Conservation (phyloP, 306 rosid species). For the Boehmeria nivea region DNA sequence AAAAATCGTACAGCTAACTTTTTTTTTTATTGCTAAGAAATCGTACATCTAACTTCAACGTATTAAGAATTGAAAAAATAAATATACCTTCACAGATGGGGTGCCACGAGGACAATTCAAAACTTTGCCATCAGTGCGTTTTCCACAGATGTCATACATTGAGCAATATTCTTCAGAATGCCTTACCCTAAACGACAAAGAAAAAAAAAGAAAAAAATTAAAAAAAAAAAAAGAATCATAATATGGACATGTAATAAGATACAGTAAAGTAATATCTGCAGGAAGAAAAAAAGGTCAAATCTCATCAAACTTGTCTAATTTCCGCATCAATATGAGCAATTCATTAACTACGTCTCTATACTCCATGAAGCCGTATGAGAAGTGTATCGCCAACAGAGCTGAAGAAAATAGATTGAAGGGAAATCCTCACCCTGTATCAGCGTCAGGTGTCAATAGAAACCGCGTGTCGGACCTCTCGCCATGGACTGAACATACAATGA, state of each 20-base stretch:
- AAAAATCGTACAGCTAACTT: too few species aligned
- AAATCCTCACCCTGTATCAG: conserved; percentile 22
- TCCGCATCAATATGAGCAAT: too few species aligned
- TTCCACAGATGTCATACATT: conserved; percentile 88
- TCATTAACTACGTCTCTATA: too few species aligned
- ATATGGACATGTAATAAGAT: too few species aligned
- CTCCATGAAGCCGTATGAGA: too few species aligned
- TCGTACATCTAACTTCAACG: too few species aligned
- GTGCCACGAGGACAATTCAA: conserved; percentile 74
- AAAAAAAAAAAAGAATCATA: conserved; percentile 2
- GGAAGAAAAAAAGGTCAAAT: too few species aligned
- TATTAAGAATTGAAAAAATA: not conserved
- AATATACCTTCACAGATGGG: conserved; percentile 73
- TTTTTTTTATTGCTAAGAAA: too few species aligned
- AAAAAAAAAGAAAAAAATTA: conserved; percentile 4
- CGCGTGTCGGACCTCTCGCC: conserved; percentile 40
- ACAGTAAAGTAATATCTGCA: too few species aligned
- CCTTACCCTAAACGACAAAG: conserved; percentile 36
- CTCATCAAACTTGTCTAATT: too few species aligned
- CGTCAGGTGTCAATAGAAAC: conserved; percentile 46
- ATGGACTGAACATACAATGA: conserved; percentile 29
- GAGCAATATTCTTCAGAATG: conserved; percentile 73
- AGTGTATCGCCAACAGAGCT: too few species aligned
- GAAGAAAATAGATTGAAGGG: too few species aligned
- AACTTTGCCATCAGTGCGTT: conserved; percentile 72